A percentile compares a stretch with the other conserved stretches of the same genome.
phyloP scores from a whole-genome alignment of 2,329 filamentous ascomycete genomes.

The Cryphonectria radicalis region DNA sequence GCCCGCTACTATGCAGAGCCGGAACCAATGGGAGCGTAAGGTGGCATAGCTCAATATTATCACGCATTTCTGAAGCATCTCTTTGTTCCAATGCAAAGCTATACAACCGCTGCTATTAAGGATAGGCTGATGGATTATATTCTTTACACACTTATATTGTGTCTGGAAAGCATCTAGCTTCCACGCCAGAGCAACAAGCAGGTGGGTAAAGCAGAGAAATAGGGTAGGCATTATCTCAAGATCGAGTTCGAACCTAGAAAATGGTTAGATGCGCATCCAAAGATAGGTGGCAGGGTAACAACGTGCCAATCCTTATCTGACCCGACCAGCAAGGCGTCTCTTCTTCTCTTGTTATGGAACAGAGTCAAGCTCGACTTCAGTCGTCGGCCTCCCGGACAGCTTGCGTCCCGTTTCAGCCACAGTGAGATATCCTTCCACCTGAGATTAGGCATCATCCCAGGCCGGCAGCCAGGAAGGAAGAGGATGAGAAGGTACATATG shows the following conservation, averaged over 20 bases:
- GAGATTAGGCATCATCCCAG: not conserved
- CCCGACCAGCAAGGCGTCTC: not conserved
- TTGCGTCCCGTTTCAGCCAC: not conserved
- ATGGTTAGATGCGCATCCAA: not conserved
- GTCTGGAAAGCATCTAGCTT: not conserved
- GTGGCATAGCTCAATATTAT: not conserved
- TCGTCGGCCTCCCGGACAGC: not conserved
- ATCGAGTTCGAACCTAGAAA: not conserved
- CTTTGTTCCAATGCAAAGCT: not conserved
- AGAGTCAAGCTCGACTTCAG: not conserved
- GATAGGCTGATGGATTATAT: not conserved
- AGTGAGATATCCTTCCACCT: not conserved
- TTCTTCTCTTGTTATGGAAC: not conserved
- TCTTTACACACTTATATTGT: not conserved
- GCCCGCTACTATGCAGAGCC: not conserved
- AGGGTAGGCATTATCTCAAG: not conserved
- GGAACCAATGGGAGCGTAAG: not conserved
- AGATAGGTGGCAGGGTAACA: not conserved
- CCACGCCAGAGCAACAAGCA: not conserved
- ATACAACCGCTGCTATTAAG: not conserved
- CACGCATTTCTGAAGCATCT: not conserved
- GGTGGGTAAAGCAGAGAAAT: not conserved
- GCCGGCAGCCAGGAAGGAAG: not conserved
- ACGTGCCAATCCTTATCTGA: not conserved
- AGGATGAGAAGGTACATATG: not conserved